Evolutionary conservation across 352 stramenopile genomes (phyloP).

Genomic region (Phytophthora podocarpi): DNA sequence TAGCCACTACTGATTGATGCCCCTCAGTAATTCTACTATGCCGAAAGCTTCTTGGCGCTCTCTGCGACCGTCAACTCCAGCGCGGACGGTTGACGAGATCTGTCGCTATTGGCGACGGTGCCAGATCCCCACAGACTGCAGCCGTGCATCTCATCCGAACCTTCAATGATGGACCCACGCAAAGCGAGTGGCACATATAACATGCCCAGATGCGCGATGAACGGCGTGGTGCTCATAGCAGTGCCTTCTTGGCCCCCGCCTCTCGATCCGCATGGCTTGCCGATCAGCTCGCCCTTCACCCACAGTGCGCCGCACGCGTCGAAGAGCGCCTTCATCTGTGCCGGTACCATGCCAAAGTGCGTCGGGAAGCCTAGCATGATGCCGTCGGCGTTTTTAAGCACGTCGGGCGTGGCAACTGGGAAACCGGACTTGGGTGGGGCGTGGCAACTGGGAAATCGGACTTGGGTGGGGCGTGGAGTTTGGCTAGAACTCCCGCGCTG

Average conservation of each 20-base stretch:
- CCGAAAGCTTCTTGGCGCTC: constrained; percentile 74
- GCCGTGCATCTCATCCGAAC: constrained; percentile 64
- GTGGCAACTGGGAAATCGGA: too few species aligned
- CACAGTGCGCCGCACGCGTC: constrained; percentile 82
- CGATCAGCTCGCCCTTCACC: constrained; percentile 65
- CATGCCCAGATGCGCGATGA: constrained; percentile 88
- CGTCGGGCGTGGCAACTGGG: constrained; percentile 59
- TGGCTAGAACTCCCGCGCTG: too few species aligned
- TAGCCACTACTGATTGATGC: too few species aligned
- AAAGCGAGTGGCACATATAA: constrained; percentile 84
- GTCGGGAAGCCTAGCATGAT: constrained; percentile 86
- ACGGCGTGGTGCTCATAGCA: constrained; percentile 72
- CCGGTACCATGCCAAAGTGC: constrained; percentile 76
- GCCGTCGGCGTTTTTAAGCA: constrained; percentile 74
- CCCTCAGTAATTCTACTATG: too few species aligned
- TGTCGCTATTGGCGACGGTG: constrained; percentile 78
- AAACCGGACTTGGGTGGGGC: constrained; percentile 66
- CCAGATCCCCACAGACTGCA: constrained; percentile 76
- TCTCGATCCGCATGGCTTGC: constrained; percentile 76
- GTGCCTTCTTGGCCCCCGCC: constrained; percentile 88
- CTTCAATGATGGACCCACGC: constrained; percentile 43
- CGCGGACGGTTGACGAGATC: constrained; percentile 71
- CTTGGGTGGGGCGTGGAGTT: constrained; percentile 70
- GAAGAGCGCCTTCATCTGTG: constrained; percentile 87
- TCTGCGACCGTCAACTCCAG: constrained; percentile 75